Percentiles rank a stretch among this genome's conserved stretches.
These are phyloP conservation scores for Nyctanthes arbortristis DNA, from an alignment of 257 asterid species.

Conservation along the genomic window DNA sequence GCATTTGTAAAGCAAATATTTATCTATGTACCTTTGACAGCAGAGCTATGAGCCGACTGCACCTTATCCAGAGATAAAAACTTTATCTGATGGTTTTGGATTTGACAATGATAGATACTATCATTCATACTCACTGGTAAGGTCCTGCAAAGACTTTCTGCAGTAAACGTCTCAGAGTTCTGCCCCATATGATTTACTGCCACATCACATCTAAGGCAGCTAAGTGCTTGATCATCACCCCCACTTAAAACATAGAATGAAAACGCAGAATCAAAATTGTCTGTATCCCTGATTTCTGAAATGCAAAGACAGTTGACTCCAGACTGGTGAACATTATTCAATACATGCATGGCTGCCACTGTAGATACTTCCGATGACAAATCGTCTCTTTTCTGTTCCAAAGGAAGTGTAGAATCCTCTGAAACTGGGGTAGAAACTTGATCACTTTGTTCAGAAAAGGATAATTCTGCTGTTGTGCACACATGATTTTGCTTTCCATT, in stretches of 20 bases:
- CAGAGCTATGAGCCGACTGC: conserved; percentile 87
- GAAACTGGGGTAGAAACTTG: conserved; percentile 23
- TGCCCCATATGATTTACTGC: conserved; percentile 31
- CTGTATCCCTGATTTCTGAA: conserved; percentile 41
- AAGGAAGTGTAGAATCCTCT: conserved; percentile 24
- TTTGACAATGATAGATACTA: conserved; percentile 30
- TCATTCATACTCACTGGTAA: conserved; percentile 26
- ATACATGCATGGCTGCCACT: conserved; percentile 54
- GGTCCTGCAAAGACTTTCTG: conserved; percentile 21
- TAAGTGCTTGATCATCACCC: conserved; percentile 94
- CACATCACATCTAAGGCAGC: conserved; percentile 60
- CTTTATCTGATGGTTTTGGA: conserved; percentile 49
- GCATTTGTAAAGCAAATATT: background rate
- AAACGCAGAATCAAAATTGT: conserved; percentile 35
- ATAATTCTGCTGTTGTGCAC: conserved; percentile 30
- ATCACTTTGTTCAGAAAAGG: conserved; percentile 29
- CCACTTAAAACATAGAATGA: conserved; percentile 72
- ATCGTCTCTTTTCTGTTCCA: conserved; percentile 38
- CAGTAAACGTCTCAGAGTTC: conserved; percentile 25
- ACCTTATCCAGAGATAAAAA: conserved; percentile 47
- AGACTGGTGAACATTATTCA: conserved; percentile 75
- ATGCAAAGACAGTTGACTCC: conserved; percentile 88
- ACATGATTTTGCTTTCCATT: conserved; percentile 36
- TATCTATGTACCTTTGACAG: conserved; percentile 70
- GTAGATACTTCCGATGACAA: conserved; percentile 37